Evolutionary conservation across 441 rosid genomes (phyloP), one percentile per base, ranked within the genome.

Genomic region (Croton setiger): DNA sequence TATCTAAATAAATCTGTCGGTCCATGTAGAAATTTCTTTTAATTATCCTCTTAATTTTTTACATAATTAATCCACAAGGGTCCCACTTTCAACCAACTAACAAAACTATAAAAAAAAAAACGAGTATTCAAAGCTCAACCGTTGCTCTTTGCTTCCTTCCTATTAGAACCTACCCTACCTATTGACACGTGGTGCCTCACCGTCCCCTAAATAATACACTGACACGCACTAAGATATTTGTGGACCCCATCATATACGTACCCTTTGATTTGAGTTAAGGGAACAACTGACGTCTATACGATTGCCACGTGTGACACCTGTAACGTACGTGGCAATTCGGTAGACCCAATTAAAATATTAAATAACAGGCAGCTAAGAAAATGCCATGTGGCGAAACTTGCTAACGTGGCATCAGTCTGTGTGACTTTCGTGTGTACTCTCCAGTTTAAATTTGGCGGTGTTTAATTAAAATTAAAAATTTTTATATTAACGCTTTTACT

Each of bases 41-140:
- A 53, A 60, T 6, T 3, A 21, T 5, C 2, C 53, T 36, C 14
- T 5, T 52, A 35, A 6, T n/a, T 8, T 8, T 5, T 3, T 51
- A 54, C 6, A 8, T 18, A 51, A 20, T 12, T 37, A 44, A 3
- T 20, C n/a, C n/a, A n/a, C n/a, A 11, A 14, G 43, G 69, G 61
- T 47, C 70, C 48, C 7, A 27, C 17, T 73, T 47, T 27, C 35
- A 70, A 59, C 72, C 73, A 79, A 77, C 81, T 60, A 78, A 78
- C 84, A 54, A 47, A 78, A 75, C 81, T 60, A 31, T 11, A 64
- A 70, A 7, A 3, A 36, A 11, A 21, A 8, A 35, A 5, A 36
- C 6, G 3, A 20, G 0, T 20, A 23, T n/a, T n/a, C n/a, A n/a
- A n/a, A n/a, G n/a, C 31, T 14, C 23, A 37, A 23, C 53, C 51